Percentiles rank a stretch among this genome's conserved stretches.
Conservation (phyloP, 2,329 filamentous ascomycete genomes). For the Diplodia scrobiculata region DNA sequence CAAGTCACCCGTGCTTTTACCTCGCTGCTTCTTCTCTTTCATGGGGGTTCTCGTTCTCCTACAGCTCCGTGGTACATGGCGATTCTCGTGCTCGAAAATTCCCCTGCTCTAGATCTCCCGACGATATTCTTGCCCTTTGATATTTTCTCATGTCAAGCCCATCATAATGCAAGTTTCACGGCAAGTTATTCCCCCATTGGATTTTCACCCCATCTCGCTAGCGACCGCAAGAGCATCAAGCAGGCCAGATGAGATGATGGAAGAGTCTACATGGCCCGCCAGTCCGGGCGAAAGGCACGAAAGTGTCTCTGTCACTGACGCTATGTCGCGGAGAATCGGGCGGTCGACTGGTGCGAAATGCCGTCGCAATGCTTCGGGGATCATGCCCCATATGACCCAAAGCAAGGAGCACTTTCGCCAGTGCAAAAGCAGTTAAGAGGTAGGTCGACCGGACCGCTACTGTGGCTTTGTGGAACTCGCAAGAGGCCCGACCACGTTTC, state of each 20-base stretch:
- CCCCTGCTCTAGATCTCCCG: neutral
- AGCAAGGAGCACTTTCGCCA: conserved; percentile 16
- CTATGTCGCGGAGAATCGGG: conserved; percentile 6
- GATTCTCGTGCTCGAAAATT: neutral
- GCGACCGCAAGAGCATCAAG: conserved; percentile 2
- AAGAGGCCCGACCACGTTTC: conserved; percentile 22
- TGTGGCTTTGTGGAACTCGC: conserved; percentile 25
- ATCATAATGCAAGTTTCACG: conserved; percentile 12
- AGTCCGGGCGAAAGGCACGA: conserved; percentile 3
- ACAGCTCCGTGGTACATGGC: neutral
- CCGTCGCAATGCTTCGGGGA: conserved; percentile 17
- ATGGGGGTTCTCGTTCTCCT: neutral
- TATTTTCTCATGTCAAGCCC: conserved; percentile 1
- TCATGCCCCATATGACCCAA: conserved; percentile 6
- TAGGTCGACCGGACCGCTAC: neutral
- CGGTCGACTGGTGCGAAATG: conserved; percentile 10
- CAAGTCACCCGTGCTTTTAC: neutral
- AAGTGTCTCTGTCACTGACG: neutral
- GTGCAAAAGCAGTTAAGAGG: conserved; percentile 11
- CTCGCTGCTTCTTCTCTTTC: neutral
- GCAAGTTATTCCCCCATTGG: neutral
- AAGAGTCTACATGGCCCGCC: conserved; percentile 14
- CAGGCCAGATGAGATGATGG: neutral
- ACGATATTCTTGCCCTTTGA: neutral
- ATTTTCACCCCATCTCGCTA: neutral